Percentiles rank a stretch among this genome's conserved stretches.
phyloP scores from a whole-genome alignment of 441 rosid species.

The Francoa sonchifolia region DNA sequence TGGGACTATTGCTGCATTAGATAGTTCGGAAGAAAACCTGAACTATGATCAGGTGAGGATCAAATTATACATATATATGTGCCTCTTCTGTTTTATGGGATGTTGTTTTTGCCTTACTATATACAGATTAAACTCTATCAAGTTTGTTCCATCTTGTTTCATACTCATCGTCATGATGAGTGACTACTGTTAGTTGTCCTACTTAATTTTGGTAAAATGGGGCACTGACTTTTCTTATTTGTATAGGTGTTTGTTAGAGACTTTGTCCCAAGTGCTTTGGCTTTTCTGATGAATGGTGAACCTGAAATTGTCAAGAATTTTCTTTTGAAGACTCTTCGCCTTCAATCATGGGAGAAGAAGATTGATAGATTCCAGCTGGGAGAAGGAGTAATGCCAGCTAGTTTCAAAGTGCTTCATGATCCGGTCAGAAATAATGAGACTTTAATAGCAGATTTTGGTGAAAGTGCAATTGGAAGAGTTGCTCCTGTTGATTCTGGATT shows the following conservation, averaged over 20 bases:
- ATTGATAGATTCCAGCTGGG: constrained; percentile 89
- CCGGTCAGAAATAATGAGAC: constrained; percentile 66
- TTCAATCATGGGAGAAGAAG: constrained; percentile 91
- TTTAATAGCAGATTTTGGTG: constrained; percentile 82
- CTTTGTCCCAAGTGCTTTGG: constrained; percentile 86
- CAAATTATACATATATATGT: background rate
- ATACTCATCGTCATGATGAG: too few relatives aligned
- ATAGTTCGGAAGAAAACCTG: constrained; percentile 58
- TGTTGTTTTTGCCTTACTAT: background rate
- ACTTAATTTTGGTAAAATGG: background rate
- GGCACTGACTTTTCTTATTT: background rate
- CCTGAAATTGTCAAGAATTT: constrained; percentile 77
- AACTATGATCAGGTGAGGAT: constrained; percentile 79
- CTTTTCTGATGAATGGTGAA: constrained; percentile 77
- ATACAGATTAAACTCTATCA: too few relatives aligned
- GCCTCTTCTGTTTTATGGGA: background rate
- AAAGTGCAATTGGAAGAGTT: constrained; percentile 92
- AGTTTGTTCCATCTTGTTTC: too few relatives aligned
- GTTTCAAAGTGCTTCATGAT: constrained; percentile 84
- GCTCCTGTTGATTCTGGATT: constrained; percentile 96
- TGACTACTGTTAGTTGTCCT: too few relatives aligned
- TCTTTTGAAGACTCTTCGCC: constrained; percentile 73
- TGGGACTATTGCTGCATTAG: constrained; percentile 80
- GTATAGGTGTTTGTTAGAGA: constrained; percentile 80
- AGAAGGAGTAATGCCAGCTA: constrained; percentile 95